These are phyloP conservation scores for Inonotus hispidus DNA, from an alignment of 1,284 basidiomycete genomes.

Conservation along the genomic window DNA sequence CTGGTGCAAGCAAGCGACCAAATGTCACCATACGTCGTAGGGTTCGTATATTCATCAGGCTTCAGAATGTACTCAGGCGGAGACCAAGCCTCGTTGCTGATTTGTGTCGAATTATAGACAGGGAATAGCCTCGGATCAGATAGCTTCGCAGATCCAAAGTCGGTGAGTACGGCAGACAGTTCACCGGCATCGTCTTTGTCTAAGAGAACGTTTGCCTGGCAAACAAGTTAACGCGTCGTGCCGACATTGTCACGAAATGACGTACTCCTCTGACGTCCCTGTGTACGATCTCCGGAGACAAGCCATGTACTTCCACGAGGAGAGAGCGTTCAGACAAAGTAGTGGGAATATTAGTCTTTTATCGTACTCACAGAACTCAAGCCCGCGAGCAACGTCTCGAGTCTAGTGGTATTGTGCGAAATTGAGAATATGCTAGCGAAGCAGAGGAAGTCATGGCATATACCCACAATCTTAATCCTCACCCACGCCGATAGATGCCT, in stretches of 20 bases:
- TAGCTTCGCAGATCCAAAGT: constrained; percentile 9
- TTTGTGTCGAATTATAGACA: background rate
- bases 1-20: constrained; percentile 12
- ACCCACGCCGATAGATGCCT: background rate
- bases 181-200: background rate
- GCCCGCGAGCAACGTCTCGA: background rate
- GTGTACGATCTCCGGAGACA: background rate
- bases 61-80: constrained; percentile 1
- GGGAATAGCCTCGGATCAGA: background rate
- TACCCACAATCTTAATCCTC: background rate
- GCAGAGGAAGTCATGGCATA: no score
- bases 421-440: no score
- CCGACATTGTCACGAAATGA: no score
- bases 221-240: no score
- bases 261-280: constrained; percentile 5
- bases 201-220: constrained; percentile 1
- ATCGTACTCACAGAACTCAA: background rate
- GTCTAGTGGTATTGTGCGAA: background rate
- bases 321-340: background rate
- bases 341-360: background rate
- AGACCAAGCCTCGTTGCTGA: background rate
- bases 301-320: background rate
- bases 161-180: background rate
- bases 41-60: background rate
- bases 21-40: constrained; percentile 2